Evolutionary conservation across 352 stramenopile genomes (phyloP).

Genomic region (Peronospora destructor): DNA sequence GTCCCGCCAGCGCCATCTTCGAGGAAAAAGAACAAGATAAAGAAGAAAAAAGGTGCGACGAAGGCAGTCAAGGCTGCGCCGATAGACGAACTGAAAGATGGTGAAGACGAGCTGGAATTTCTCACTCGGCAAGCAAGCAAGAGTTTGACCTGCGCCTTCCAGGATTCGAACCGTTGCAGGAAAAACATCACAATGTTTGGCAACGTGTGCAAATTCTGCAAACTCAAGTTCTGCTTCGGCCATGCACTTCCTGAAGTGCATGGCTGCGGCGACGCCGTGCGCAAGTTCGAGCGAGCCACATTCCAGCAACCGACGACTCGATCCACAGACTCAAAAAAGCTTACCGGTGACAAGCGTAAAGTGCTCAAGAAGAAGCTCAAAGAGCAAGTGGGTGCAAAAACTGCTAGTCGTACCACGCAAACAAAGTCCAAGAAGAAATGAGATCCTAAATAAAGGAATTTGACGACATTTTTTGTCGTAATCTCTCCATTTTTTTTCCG

Average conservation of each 20-base stretch:
- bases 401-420: conserved; percentile 39
- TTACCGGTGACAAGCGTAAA: conserved; percentile 52
- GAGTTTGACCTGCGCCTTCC: conserved; percentile 49
- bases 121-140: conserved; percentile 52
- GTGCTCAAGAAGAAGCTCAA: conserved; percentile 68
- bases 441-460: conserved; percentile 6
- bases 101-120: conserved; percentile 68
- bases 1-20: conserved; percentile 11
- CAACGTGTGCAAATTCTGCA: conserved; percentile 76
- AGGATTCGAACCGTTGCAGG: conserved; percentile 39
- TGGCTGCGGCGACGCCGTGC: conserved; percentile 64
- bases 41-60: conserved; percentile 39
- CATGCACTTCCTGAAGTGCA: conserved; percentile 72
- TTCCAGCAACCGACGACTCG: conserved; percentile 40
- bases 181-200: conserved; percentile 57
- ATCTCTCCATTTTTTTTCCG: no score
- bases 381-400: conserved; percentile 50
- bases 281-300: conserved; percentile 44
- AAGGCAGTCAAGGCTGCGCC: conserved; percentile 25
- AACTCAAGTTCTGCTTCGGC: conserved; percentile 80
- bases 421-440: conserved; percentile 46
- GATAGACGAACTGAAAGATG: conserved; percentile 31
- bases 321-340: conserved; percentile 16
- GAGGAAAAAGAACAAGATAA: conserved; percentile 43
- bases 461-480: conserved; percentile 2